phyloP scores from a whole-genome alignment of 805 yeast species.

The Debaryomyces tyrocola region DNA sequence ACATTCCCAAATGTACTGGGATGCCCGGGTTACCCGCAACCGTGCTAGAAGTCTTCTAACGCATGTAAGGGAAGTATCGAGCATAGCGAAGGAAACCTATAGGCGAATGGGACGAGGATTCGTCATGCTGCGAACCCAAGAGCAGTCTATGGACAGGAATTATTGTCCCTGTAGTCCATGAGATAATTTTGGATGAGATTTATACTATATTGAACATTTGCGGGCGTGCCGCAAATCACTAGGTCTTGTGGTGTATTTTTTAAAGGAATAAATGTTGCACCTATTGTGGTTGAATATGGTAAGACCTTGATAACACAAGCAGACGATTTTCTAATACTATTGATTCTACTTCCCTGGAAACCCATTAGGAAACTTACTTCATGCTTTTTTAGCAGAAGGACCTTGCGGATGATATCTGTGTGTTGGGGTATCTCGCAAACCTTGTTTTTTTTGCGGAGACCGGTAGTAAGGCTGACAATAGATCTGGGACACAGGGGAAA shows the following conservation, averaged over 20 bases:
- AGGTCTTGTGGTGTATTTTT: constrained; percentile 17
- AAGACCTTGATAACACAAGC: constrained; percentile 22
- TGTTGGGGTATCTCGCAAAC: background rate
- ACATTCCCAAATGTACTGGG: constrained; percentile 7
- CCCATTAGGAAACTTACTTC: constrained; percentile 28
- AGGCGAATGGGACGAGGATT: too few relatives aligned
- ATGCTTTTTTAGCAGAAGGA: constrained; percentile 6
- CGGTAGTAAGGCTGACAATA: background rate
- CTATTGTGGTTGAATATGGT: constrained; percentile 10
- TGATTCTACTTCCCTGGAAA: constrained; percentile 21
- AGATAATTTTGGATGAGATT: constrained; percentile 7
- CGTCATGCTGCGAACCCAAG: background rate
- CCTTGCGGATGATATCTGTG: background rate
- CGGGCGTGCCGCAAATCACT: constrained; percentile 13
- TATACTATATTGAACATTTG: constrained; percentile 15
- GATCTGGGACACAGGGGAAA: too few relatives aligned
- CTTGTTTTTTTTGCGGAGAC: background rate
- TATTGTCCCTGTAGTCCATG: constrained; percentile 1
- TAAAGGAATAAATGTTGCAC: constrained; percentile 6
- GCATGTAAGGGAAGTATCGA: background rate
- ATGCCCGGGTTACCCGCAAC: constrained; percentile 3
- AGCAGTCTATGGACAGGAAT: background rate
- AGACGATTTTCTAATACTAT: constrained; percentile 18
- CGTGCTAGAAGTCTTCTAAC: background rate
- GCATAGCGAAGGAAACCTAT: background rate